A percentile compares a stretch with the other conserved stretches of the same genome.
phyloP scores from a whole-genome alignment of 2,329 filamentous ascomycete genomes.

The Colletotrichum sp. region DNA sequence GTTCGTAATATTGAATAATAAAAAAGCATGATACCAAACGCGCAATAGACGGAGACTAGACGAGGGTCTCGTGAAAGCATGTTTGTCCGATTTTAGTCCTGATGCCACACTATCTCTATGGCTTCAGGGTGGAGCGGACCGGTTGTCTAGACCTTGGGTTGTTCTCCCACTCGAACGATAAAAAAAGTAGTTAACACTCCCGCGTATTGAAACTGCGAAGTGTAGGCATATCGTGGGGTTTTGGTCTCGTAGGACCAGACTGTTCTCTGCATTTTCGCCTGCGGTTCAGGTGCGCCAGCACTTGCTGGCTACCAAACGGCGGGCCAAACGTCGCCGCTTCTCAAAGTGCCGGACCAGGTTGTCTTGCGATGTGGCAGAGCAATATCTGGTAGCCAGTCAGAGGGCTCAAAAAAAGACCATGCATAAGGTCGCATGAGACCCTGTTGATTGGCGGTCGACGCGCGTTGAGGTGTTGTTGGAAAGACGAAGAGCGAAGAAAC shows the following conservation, averaged over 20 bases:
- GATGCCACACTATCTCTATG: constrained; percentile 61
- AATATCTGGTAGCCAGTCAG: not conserved
- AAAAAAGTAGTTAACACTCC: constrained; percentile 59
- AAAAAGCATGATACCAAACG: not conserved
- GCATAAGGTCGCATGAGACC: not conserved
- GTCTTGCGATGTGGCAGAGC: constrained; percentile 17
- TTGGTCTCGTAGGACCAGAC: not conserved
- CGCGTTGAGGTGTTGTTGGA: not conserved
- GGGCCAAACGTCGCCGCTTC: not conserved
- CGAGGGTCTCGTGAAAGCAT: constrained; percentile 31
- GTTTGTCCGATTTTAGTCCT: constrained; percentile 70
- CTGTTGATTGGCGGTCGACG: not conserved
- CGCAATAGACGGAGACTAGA: not conserved
- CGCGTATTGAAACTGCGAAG: constrained; percentile 62
- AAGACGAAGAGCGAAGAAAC: not conserved
- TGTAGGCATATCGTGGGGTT: constrained; percentile 67
- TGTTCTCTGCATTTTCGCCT: not conserved
- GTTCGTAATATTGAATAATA: not conserved
- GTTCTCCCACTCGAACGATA: constrained; percentile 68
- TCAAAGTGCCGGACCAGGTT: not conserved
- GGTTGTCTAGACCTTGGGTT: constrained; percentile 70
- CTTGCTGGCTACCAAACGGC: not conserved
- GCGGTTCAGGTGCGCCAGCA: not conserved
- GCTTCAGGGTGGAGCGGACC: constrained; percentile 70
- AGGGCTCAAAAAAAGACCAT: not conserved